phyloP scores from a whole-genome alignment of 768 basidiomycete species.

The Mrakia blollopis region DNA sequence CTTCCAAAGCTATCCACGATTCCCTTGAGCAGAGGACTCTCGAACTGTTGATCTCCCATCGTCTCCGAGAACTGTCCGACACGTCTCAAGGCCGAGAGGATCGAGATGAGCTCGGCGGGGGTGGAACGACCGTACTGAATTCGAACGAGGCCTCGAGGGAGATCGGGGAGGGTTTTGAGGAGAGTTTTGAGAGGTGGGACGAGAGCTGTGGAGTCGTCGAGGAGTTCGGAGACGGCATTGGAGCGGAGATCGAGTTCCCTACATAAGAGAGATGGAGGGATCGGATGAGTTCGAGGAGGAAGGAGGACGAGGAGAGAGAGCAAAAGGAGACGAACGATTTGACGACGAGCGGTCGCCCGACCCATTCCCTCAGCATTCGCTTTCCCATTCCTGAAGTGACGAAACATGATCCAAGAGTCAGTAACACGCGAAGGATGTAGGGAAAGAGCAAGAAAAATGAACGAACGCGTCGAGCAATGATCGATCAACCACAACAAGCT shows the following conservation, averaged over 20 bases:
- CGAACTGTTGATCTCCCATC: slow-evolving; percentile 53
- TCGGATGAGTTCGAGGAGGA: background rate
- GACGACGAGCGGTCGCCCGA: slow-evolving; percentile 76
- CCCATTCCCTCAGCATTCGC: slow-evolving; percentile 74
- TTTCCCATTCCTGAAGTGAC: slow-evolving; percentile 63
- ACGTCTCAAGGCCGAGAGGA: slow-evolving; percentile 70
- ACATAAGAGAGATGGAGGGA: background rate
- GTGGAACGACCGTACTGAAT: slow-evolving; percentile 69
- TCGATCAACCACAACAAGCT: slow-evolving; percentile 82
- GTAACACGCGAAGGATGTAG: too few species aligned
- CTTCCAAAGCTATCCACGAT: slow-evolving; percentile 66
- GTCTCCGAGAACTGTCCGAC: slow-evolving; percentile 54
- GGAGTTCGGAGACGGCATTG: slow-evolving; percentile 79
- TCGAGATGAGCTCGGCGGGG: slow-evolving; percentile 69
- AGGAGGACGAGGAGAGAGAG: background rate
- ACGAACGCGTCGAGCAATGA: slow-evolving; percentile 61
- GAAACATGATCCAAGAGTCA: too few species aligned
- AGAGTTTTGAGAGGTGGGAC: slow-evolving; percentile 63
- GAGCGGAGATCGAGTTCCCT: slow-evolving; percentile 71
- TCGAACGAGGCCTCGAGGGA: slow-evolving; percentile 75
- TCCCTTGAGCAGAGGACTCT: slow-evolving; percentile 62
- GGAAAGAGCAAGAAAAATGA: too few species aligned
- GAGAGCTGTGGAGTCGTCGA: slow-evolving; percentile 54
- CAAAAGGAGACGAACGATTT: slow-evolving; percentile 50
- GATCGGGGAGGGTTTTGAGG: slow-evolving; percentile 75